phyloP scores from a whole-genome alignment of 106 monocot genomes.

The Dioscorea zingiberensis region DNA sequence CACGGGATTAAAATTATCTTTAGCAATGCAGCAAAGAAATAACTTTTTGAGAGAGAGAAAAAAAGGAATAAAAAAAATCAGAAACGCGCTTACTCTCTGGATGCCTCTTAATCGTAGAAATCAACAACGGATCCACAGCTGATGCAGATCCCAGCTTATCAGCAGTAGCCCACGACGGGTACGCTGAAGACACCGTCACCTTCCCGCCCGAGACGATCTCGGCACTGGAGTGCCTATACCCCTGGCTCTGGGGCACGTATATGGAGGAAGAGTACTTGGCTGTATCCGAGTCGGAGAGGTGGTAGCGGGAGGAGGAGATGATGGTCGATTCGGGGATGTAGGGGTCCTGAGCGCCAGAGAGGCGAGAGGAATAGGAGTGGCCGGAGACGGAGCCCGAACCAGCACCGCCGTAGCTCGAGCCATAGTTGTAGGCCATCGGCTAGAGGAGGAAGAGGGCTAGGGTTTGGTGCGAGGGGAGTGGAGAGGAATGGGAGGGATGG shows the following conservation, averaged over 20 bases:
- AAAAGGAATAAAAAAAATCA: not conserved
- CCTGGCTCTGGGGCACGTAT: not conserved
- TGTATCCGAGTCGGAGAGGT: not conserved
- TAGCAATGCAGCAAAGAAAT: not conserved
- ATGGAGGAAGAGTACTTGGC: not conserved
- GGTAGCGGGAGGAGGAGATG: not conserved
- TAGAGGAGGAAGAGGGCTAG: not conserved
- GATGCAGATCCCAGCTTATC: not conserved
- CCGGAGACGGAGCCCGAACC: not conserved
- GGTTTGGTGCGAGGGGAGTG: not conserved
- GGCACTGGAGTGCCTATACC: not conserved
- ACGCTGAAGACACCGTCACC: not conserved
- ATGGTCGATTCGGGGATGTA: no score
- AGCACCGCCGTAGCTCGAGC: not conserved
- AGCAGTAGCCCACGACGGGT: not conserved
- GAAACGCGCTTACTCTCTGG: not conserved
- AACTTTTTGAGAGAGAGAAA: not conserved
- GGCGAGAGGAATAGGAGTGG: not conserved
- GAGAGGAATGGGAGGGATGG: not conserved
- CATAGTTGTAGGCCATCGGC: not conserved
- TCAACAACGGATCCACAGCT: not conserved
- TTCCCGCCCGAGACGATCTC: not conserved
- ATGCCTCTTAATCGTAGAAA: not conserved
- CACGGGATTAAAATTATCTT: not conserved
- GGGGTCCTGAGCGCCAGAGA: not conserved